Conservation (phyloP, 805 yeast genomes). For the Candida koratica region DNA sequence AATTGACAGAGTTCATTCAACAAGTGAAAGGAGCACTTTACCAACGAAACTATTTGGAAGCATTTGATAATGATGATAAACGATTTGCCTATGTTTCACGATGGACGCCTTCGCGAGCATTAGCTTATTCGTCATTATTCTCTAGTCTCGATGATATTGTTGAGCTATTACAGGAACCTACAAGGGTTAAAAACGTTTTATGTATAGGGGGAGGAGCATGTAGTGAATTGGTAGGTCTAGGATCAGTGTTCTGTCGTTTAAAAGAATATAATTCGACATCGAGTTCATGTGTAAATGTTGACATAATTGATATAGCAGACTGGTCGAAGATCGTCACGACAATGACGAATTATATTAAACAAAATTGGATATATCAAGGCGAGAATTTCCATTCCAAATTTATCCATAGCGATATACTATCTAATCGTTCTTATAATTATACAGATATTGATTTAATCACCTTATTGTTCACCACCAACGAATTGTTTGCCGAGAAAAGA, state of each 20-base stretch:
- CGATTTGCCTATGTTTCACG: slow-evolving; percentile 75
- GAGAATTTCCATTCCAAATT: slow-evolving; percentile 28
- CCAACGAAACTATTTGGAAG: slow-evolving; percentile 65
- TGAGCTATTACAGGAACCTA: slow-evolving; percentile 32
- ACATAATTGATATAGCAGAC: slow-evolving; percentile 72
- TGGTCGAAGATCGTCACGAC: slow-evolving; percentile 57
- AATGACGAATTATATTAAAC: slow-evolving; percentile 41
- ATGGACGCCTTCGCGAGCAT: slow-evolving; percentile 83
- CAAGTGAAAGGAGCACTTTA: slow-evolving; percentile 64
- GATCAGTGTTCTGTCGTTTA: slow-evolving; percentile 49
- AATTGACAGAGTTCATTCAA: slow-evolving; percentile 50
- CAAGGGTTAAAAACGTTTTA: slow-evolving; percentile 38
- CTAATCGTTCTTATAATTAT: slow-evolving; percentile 12
- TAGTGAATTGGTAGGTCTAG: slow-evolving; percentile 67
- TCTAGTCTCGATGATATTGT: slow-evolving; percentile 44
- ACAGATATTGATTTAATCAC: slow-evolving; percentile 52
- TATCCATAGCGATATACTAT: slow-evolving; percentile 29
- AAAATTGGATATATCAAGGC: slow-evolving; percentile 49
- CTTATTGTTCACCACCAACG: slow-evolving; percentile 81
- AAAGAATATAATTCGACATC: slow-evolving; percentile 33
- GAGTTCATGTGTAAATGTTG: slow-evolving; percentile 39
- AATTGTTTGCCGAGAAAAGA: slow-evolving; percentile 68
- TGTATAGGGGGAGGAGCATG: slow-evolving; percentile 91
- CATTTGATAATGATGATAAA: slow-evolving; percentile 61
- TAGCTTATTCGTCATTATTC: slow-evolving; percentile 69